phyloP scores from a whole-genome alignment of 352 stramenopile species.

The Phytophthora idaei region DNA sequence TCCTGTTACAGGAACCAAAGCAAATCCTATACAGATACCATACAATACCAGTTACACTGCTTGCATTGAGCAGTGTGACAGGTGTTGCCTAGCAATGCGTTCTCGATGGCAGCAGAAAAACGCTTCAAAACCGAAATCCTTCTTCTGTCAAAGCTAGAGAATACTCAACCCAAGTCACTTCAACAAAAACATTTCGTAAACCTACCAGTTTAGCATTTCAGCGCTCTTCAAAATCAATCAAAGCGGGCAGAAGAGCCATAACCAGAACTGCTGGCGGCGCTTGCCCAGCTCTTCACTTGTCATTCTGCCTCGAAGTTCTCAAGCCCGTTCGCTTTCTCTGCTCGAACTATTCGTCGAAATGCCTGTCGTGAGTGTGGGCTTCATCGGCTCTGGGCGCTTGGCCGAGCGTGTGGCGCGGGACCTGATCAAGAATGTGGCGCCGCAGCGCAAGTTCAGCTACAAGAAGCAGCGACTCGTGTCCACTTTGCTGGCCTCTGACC shows the following conservation, averaged over 20 bases:
- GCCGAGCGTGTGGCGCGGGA: conserved; percentile 68
- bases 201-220: background rate
- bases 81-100: too few species aligned
- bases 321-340: background rate
- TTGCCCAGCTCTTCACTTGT: conserved; percentile 16
- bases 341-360: conserved; percentile 2
- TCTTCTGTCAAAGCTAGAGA: too few species aligned
- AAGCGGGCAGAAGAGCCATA: background rate
- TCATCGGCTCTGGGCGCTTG: conserved; percentile 72
- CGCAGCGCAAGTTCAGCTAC: conserved; percentile 73
- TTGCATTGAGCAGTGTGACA: too few species aligned
- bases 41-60: too few species aligned
- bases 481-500: conserved; percentile 69
- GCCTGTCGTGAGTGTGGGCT: conserved; percentile 66
- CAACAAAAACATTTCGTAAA: background rate
- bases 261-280: conserved; percentile 2
- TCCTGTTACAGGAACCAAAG: background rate
- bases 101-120: background rate
- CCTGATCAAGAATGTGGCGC: conserved; percentile 64
- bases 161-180: background rate
- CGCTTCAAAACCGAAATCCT: background rate
- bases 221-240: conserved; percentile 1
- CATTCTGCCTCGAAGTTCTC: conserved; percentile 5
- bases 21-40: too few species aligned
- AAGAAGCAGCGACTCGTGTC: conserved; percentile 76